phyloP scores from a whole-genome alignment of 2,329 filamentous ascomycete species.

The Dothistroma pini region DNA sequence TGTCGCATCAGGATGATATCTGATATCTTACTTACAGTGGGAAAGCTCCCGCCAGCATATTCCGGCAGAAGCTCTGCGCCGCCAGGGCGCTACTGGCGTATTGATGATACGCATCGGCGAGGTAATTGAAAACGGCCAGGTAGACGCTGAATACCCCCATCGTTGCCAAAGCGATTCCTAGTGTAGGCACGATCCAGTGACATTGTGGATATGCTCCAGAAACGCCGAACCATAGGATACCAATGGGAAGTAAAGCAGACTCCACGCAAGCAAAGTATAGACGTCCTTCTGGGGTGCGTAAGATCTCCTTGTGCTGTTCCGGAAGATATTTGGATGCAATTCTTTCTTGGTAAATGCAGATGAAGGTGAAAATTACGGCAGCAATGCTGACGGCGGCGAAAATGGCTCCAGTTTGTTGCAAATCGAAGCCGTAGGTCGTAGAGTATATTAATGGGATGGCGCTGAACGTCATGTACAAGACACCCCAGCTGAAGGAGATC shows the following conservation, averaged over 20 bases:
- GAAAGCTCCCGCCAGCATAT: conserved; percentile 76
- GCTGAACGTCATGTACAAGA: conserved; percentile 80
- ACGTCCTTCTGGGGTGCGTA: conserved; percentile 64
- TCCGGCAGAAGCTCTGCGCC: conserved; percentile 81
- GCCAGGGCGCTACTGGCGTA: conserved; percentile 84
- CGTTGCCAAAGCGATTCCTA: conserved; percentile 70
- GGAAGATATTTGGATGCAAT: conserved; percentile 21
- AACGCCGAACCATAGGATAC: conserved; percentile 79
- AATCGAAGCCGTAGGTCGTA: conserved; percentile 63
- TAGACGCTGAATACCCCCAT: conserved; percentile 87
- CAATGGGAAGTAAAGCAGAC: conserved; percentile 69
- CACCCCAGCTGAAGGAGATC: conserved; percentile 85
- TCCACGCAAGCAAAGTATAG: conserved; percentile 81
- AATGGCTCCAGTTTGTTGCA: conserved; percentile 65
- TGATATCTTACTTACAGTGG: conserved; percentile 50
- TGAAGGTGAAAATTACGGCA: conserved; percentile 66
- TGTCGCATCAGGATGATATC: background rate
- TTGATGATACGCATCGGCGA: conserved; percentile 80
- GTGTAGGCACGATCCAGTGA: conserved; percentile 68
- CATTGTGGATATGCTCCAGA: conserved; percentile 55
- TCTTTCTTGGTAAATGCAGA: conserved; percentile 50
- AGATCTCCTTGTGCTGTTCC: conserved; percentile 36
- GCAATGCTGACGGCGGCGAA: conserved; percentile 69
- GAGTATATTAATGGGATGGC: conserved; percentile 76
- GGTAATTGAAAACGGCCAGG: conserved; percentile 86